Conservation (phyloP, 2,329 filamentous ascomycete species). For the Colletotrichum zoysiae region DNA sequence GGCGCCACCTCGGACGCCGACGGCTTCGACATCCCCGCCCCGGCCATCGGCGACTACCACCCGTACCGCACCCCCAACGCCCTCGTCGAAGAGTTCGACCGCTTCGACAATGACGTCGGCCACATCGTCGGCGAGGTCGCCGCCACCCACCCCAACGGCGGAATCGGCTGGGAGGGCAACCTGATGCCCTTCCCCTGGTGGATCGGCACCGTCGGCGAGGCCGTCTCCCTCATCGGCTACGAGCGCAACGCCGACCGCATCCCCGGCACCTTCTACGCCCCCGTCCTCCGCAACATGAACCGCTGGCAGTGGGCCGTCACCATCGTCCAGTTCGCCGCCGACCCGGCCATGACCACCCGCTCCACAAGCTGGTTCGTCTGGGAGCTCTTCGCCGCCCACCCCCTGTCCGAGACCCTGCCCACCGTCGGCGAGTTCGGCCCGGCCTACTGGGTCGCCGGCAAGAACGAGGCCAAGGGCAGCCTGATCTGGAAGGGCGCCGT, state of each 20-base stretch:
- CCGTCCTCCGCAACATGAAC: slow-evolving; percentile 63
- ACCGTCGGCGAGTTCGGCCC: slow-evolving; percentile 58
- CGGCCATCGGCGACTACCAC: slow-evolving; percentile 63
- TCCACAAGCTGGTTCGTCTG: slow-evolving; percentile 65
- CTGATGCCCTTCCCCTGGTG: slow-evolving; percentile 65
- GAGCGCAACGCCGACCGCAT: slow-evolving; percentile 74
- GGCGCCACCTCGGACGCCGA: slow-evolving; percentile 62
- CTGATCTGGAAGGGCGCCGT: slow-evolving; percentile 65
- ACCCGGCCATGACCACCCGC: slow-evolving; percentile 60
- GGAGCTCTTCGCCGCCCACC: slow-evolving; percentile 61
- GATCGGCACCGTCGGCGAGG: slow-evolving; percentile 73
- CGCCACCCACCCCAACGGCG: slow-evolving; percentile 64
- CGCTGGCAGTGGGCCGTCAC: slow-evolving; percentile 65
- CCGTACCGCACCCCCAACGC: slow-evolving; percentile 64
- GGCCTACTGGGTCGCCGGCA: slow-evolving; percentile 64
- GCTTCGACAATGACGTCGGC: slow-evolving; percentile 63
- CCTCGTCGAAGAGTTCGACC: slow-evolving; percentile 62
- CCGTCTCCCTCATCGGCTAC: slow-evolving; percentile 73
- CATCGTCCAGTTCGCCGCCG: slow-evolving; percentile 62
- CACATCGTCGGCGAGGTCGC: slow-evolving; percentile 65
- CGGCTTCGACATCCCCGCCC: slow-evolving; percentile 56
- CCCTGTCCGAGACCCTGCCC: slow-evolving; percentile 61
- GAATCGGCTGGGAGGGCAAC: slow-evolving; percentile 59
- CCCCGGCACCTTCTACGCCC: slow-evolving; percentile 65
- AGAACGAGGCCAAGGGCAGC: slow-evolving; percentile 54